Base-by-base conservation (phyloP, 371 early-diverging fungal species). In the Mortierella sp. region DNA sequence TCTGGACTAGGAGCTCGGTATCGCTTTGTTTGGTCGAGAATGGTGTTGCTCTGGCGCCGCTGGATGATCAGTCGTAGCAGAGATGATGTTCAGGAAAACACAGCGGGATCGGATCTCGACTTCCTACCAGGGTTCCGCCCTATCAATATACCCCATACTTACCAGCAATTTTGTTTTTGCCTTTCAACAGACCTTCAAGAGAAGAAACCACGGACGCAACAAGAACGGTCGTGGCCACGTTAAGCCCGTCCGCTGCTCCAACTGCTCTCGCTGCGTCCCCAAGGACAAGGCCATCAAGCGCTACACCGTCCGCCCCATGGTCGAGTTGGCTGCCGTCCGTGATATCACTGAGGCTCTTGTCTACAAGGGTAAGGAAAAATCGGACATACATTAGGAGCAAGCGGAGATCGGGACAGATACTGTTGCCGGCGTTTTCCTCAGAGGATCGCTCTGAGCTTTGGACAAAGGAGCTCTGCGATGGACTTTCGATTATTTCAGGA, bases 211-310 rank as follows among this genome's bases (percentile, higher is more conserved):
- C 88, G 99, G 99, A 89, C 95, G 99, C 85, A 90, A 90, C 89
- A 99, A 99, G 93, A 88, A 94, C 82, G 98, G 98, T 79, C 96
- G 99, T 85, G 99, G 99, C 81, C 96, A 98, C 91, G 93, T 91
- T 83, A 93, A 91, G 86, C 90, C 90, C 71, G 93, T 98, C 79
- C 95, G 99, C 81, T 99, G 99, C 91, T 93, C 94, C 82, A 98
- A 99, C 95, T 99, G 99, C 89, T 92, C 91, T 68, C 93, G 97
- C 84, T 93, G 95, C 80, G 94, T 95, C 70, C 97, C 99, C 75
- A 99, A 99, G 92, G 99, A 99, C 89, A 99, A 99, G 94, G 97
- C 99, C 82, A 96, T 99, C 86, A 98, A 98, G 93, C 93, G 99
- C 76, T 96, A 97, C 90, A 88, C 92, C 80, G 92, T 99, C 85